These are phyloP conservation scores for Ampelocalamus luodianensis DNA, from an alignment of 176 grass and related monocot species.

Conservation along the genomic window DNA sequence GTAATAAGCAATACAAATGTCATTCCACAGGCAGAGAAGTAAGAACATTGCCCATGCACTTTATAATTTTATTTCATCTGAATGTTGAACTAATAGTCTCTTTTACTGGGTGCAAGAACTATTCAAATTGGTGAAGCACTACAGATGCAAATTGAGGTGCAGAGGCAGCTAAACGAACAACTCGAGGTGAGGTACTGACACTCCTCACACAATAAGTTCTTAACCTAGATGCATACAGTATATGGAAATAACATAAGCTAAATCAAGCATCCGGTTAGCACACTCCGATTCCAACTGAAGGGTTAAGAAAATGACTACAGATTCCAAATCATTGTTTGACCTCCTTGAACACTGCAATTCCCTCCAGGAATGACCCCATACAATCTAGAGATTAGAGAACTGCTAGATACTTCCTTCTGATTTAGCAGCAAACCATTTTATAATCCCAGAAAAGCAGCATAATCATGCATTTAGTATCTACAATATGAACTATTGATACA, in stretches of 20 bases:
- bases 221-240: constrained; percentile 33
- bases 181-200: constrained; percentile 70
- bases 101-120: constrained; percentile 61
- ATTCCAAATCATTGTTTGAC: constrained; percentile 1
- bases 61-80: constrained; percentile 38
- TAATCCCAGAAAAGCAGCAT: constrained; percentile 24
- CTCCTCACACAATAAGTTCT: constrained; percentile 3
- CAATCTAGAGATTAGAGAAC: constrained; percentile 26
- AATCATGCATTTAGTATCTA: constrained; percentile 23
- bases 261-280: constrained; percentile 23
- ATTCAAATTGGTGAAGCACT: constrained; percentile 90
- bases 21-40: constrained; percentile 79
- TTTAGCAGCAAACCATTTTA: background rate
- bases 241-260: constrained; percentile 29
- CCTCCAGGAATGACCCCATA: background rate
- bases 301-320: background rate
- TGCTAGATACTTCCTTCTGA: constrained; percentile 2
- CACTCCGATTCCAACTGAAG: background rate
- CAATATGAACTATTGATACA: constrained; percentile 20
- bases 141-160: constrained; percentile 96
- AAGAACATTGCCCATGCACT: constrained; percentile 51
- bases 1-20: constrained; percentile 57
- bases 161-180: constrained; percentile 88
- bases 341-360: background rate
- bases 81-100: constrained; percentile 45